phyloP scores from a whole-genome alignment of 225 moss, liverwort and hornwort genomes.

The Sphagnum tenellum region DNA sequence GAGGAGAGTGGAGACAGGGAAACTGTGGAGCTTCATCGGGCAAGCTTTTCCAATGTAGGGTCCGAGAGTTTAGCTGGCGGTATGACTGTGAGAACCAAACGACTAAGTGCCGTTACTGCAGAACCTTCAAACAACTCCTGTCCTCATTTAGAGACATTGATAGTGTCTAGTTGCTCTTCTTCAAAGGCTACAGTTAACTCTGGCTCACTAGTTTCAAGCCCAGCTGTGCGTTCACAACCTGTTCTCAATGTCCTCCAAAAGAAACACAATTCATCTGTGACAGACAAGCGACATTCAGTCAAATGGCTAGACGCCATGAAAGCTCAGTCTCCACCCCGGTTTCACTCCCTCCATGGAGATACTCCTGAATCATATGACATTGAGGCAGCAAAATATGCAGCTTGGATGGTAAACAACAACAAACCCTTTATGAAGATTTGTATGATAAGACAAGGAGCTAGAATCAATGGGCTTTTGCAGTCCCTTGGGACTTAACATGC shows the following conservation, averaged over 20 bases:
- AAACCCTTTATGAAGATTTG: too few relatives aligned
- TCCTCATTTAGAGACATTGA: conserved; percentile 41
- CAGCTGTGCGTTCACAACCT: conserved; percentile 41
- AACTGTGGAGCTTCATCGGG: conserved; percentile 38
- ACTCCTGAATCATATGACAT: conserved; percentile 33
- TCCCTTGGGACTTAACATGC: neutral
- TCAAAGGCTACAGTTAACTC: conserved; percentile 59
- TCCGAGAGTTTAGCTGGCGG: conserved; percentile 40
- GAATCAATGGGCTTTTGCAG: too few relatives aligned
- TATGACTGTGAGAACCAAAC: conserved; percentile 40
- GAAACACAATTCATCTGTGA: conserved; percentile 24
- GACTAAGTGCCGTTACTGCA: conserved; percentile 33
- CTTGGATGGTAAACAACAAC: conserved; percentile 47
- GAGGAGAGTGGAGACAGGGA: conserved; percentile 23
- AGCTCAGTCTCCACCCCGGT: conserved; percentile 79
- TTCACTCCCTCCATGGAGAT: conserved; percentile 28
- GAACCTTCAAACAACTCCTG: conserved; percentile 32
- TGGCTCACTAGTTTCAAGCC: conserved; percentile 23
- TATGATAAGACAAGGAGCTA: too few relatives aligned
- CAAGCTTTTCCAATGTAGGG: conserved; percentile 44
- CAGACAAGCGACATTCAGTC: conserved; percentile 32
- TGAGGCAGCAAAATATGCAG: conserved; percentile 31
- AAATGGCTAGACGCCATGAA: conserved; percentile 90
- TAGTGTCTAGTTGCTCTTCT: conserved; percentile 40
- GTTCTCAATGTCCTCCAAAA: conserved; percentile 37